Base-by-base conservation (phyloP, 805 yeast species). In the Hanseniaspora jakobsenii region DNA sequence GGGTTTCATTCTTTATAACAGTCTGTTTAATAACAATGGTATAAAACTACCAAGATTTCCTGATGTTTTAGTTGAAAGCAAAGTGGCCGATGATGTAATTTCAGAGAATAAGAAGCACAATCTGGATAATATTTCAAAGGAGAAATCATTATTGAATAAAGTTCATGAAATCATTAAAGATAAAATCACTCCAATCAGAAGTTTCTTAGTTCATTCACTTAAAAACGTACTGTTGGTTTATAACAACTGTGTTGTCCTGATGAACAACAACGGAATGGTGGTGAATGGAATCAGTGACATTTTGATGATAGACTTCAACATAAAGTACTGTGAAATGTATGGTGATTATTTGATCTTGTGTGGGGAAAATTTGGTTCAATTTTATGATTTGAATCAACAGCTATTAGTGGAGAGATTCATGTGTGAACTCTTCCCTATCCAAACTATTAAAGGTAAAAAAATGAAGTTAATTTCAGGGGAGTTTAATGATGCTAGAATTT, bases 381-480 rank as follows among this genome's bases (percentile, higher is more conserved):
- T 84, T 2, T 75, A 86, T 65, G 69, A 75, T 28, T 63, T 79
- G 21, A 69, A 70, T 48, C 59, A 61, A 41, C 67, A 68, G 16
- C 60, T 60, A 16, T 68, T 69, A 3, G 49, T 70, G 9, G 66
- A 63, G 44, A 44, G 52, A 3, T 58, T 58, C 2, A 54, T 66
- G 43, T 50, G 56, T 21, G 56, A 57, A 29, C 51, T 66, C 18
- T 70, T 70, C 28, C 70, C 79, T 10, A 65, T 72, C 18, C 94
- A 84, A 56, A 78, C 82, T 4, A 67, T 84, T 32, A 71, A 77
- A 3, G 89, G 89, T 18, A 79, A 77, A 55, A 82, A 75, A 51
- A 71, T 83, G 26, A 58, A 60, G 19, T 53, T 69, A 18, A 45
- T 73, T n/a, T 71, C 66, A 26, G 51, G 55, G 43, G 60, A 59